These are phyloP conservation scores for Cladophialophora exuberans DNA, from an alignment of 2,329 filamentous ascomycete species.

Conservation along the genomic window DNA sequence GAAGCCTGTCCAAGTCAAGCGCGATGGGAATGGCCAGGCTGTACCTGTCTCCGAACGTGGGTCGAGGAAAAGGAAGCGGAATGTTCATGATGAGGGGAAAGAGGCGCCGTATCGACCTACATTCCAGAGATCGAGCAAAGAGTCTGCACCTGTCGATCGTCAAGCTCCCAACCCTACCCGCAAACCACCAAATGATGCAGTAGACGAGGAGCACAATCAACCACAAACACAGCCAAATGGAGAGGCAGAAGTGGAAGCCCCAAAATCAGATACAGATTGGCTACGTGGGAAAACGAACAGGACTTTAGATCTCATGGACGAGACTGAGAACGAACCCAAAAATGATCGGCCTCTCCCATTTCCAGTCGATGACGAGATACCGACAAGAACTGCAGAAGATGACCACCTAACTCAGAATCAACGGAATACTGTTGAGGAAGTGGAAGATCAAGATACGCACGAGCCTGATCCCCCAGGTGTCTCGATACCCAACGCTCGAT, in stretches of 20 bases:
- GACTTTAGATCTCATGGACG: slow-evolving; percentile 80
- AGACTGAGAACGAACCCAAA: slow-evolving; percentile 62
- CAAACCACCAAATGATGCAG: slow-evolving; percentile 10
- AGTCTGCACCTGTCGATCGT: neutral
- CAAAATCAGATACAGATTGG: slow-evolving; percentile 81
- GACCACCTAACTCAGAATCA: too few relatives aligned
- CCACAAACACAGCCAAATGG: neutral
- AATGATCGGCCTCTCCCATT: neutral
- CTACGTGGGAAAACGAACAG: slow-evolving; percentile 85
- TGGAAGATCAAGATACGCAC: slow-evolving; percentile 16
- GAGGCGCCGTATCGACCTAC: too few relatives aligned
- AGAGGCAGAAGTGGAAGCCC: neutral
- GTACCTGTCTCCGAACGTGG: slow-evolving; percentile 25
- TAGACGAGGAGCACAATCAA: slow-evolving; percentile 14
- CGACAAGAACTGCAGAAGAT: slow-evolving; percentile 30
- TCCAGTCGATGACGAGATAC: slow-evolving; percentile 25
- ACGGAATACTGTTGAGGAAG: slow-evolving; percentile 31
- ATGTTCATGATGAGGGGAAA: slow-evolving; percentile 16
- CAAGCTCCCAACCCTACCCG: neutral
- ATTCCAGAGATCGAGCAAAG: neutral
- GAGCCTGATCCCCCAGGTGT: slow-evolving; percentile 34
- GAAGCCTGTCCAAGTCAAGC: slow-evolving; percentile 64
- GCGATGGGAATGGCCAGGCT: slow-evolving; percentile 24
- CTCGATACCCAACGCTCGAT: slow-evolving; percentile 62
- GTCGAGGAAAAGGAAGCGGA: slow-evolving; percentile 29